Evolutionary conservation across 257 asterid species (phyloP), one percentile per base, ranked within the genome.

Genomic region (Ilex asprella): DNA sequence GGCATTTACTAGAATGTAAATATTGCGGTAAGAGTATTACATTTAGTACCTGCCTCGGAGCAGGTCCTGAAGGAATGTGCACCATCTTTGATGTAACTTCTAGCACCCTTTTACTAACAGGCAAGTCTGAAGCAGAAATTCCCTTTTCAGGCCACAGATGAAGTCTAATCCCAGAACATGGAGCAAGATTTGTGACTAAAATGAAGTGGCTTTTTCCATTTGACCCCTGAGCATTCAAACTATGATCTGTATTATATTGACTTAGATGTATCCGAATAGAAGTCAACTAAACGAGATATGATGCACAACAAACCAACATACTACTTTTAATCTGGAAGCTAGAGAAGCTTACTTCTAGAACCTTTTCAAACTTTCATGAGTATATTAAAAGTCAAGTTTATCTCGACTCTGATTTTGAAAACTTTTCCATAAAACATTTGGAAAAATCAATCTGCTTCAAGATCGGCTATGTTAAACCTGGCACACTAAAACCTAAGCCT

Each of bases 61-160:
- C 94, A 56, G 99, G 95, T 63, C 99, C 94, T 49, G 97, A 87
- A 6, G 99, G 99, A 80, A 93, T 87, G 68, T 76, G 96, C 72
- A 85, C 84, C 95, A 89, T 89, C 78, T 82, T 87, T 65, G 92
- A 86, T 39, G 99, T 89, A 70, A 93, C 85, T 69, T 93, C 99
- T 65, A 89, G 71, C 55, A 76, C 83, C 49, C 70, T 70, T 55
- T 79, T 75, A 67, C 77, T 61, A 2, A 70, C 64, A 44, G 89
- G 75, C 35, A 69, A 58, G 58, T 74, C 82, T 39, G 86, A 77
- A 62, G 71, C 67, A 61, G 79, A 76, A 51, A 74, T 80, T 75
- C 82, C 88, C 75, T 81, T 86, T 76, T 76, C 85, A 27, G 74
- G 88, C 99, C 99, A 93, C 65, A 93, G 96, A 81, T 93, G 97